A percentile compares a stretch with the other conserved stretches of the same genome.
Evolutionary conservation across 805 yeast genomes (phyloP).

Genomic region (Metahyphopichia silvanorum): DNA sequence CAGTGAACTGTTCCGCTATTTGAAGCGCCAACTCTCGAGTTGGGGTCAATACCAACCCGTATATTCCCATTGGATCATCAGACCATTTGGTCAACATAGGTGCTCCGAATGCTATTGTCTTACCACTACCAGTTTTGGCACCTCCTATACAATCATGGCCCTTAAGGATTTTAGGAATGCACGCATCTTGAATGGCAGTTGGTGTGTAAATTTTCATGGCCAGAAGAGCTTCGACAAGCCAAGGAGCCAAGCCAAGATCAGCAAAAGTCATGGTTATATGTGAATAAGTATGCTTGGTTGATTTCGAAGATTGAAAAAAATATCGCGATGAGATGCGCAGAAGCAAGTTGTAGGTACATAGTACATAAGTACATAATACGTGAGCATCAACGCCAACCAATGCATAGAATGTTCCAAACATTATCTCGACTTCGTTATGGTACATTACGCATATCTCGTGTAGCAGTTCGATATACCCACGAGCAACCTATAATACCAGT

Average conservation of each 20-base stretch:
- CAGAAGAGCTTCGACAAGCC: slow-evolving; percentile 78
- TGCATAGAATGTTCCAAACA: too few relatives aligned
- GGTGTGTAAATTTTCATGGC: slow-evolving; percentile 85
- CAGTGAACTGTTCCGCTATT: slow-evolving; percentile 94
- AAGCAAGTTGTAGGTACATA: too few relatives aligned
- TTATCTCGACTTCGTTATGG: too few relatives aligned
- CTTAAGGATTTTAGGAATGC: slow-evolving; percentile 80
- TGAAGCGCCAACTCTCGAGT: slow-evolving; percentile 93
- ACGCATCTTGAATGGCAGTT: slow-evolving; percentile 80
- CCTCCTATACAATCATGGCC: slow-evolving; percentile 97
- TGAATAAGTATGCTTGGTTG: too few relatives aligned
- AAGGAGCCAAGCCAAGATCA: slow-evolving; percentile 72
- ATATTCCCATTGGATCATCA: slow-evolving; percentile 90
- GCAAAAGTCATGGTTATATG: slow-evolving; percentile 41
- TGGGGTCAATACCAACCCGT: slow-evolving; percentile 86
- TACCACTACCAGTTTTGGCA: slow-evolving; percentile 97
- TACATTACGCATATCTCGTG: too few relatives aligned
- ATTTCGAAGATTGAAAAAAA: too few relatives aligned
- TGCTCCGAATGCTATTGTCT: slow-evolving; percentile 96
- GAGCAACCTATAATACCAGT: too few relatives aligned
- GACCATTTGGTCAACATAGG: slow-evolving; percentile 96
- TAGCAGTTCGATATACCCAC: too few relatives aligned
- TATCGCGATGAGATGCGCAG: too few relatives aligned
- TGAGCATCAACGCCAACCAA: too few relatives aligned
- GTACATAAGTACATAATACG: too few relatives aligned